Base-by-base conservation (phyloP, 257 asterid species). In the Pogostemon cablin region DNA sequence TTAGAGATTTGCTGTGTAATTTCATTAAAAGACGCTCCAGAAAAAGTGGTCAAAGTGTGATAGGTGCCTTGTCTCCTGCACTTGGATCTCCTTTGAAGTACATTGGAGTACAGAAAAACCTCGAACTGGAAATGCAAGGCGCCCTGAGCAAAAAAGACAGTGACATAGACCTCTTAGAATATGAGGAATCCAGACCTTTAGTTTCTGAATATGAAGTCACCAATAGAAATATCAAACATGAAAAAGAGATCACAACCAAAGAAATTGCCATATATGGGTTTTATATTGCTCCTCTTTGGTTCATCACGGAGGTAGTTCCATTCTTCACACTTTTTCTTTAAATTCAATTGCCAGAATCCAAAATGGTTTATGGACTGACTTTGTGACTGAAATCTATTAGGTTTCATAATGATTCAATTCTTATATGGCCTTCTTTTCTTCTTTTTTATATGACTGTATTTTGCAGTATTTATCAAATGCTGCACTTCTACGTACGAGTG, bases 221-320 rank as follows among this genome's bases (percentile, higher is more conserved):
- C 32, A 60, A 59, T 40, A 81, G 70, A 37, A 72, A 56, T 74
- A 37, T 47, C 57, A 86, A 73, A 48, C 79, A 71, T 55, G 88
- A 72, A 73, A 86, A 85, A 59, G 84, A 83, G 77, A 56, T 82
- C 64, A 83, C 96, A 6, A 73, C 91, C 61, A 80, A 82, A 76
- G 90, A 90, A 78, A 83, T 92, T 75, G 98, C 98, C 76, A 72
- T 81, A 44, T 90, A 82, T 74, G 98, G 98, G 68, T 87, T 90
- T 77, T 90, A 80, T 64, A 75, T 92, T 52, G 98, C 98, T 53
- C 98, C 98, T 61, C 88, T 92, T 78, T 92, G 98, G 98, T 92
- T 92, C 71, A 40, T 90, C 62, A 92, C 96, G 0, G 98, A 92
- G 96, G 98, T 88, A 79, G 42, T 65, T 56, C 17, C 53, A 0